These are phyloP conservation scores for Helminthosporium solani DNA, from an alignment of 2,329 filamentous ascomycete species.

Conservation along the genomic window DNA sequence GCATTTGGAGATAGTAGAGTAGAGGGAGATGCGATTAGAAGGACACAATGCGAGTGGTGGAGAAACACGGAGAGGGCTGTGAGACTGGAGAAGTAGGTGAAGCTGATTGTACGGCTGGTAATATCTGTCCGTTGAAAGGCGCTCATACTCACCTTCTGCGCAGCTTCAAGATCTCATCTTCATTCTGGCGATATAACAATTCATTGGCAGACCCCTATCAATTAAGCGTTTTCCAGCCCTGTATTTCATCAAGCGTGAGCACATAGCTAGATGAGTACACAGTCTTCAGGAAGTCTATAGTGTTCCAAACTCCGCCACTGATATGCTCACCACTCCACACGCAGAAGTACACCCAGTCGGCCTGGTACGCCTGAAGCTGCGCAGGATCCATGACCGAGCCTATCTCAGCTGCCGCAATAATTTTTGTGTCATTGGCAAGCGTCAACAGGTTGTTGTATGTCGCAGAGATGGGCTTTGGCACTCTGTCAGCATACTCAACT, in stretches of 20 bases:
- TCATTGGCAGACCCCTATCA: no score
- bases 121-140: no score
- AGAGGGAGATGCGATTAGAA: conserved; percentile 27
- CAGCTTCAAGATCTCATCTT: no score
- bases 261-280: conserved; percentile 35
- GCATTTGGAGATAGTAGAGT: conserved; percentile 26
- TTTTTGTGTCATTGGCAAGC: conserved; percentile 49
- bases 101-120: no score
- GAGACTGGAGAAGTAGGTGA: conserved; percentile 27
- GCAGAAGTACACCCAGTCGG: conserved; percentile 52
- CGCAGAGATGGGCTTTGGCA: conserved; percentile 42
- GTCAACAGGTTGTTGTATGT: conserved; percentile 49
- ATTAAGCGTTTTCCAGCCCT: conserved; percentile 21
- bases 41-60: conserved; percentile 33
- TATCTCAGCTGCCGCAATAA: conserved; percentile 52
- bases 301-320: conserved; percentile 46
- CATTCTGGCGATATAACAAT: no score
- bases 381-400: conserved; percentile 50
- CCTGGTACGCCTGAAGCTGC: conserved; percentile 47
- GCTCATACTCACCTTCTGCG: no score
- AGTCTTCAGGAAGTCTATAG: conserved; percentile 42
- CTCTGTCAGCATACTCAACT: conserved; percentile 1
- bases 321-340: conserved; percentile 51
- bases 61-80: conserved; percentile 17
- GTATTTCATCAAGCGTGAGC: conserved; percentile 30